Percentiles rank a stretch among this genome's conserved stretches.
These are phyloP conservation scores for Aurifilum marmelostoma DNA, from an alignment of 2,329 filamentous ascomycete species.

Conservation along the genomic window DNA sequence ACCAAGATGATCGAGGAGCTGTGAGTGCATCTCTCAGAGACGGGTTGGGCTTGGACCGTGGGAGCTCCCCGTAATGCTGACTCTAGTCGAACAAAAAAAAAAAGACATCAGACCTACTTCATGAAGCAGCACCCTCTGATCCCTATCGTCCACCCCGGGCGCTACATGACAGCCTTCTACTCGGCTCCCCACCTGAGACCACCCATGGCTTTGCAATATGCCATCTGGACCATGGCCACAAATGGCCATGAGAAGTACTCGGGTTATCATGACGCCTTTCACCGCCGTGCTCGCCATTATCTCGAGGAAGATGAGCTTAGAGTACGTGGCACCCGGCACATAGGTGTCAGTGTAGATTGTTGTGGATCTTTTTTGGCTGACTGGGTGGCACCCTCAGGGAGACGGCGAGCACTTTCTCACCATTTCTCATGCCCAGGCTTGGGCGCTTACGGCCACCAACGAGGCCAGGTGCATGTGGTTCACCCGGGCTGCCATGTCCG, in stretches of 20 bases:
- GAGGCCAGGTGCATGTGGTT: conserved; percentile 88
- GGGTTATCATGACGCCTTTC: conserved; percentile 75
- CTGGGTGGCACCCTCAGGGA: conserved; percentile 47
- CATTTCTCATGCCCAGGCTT: conserved; percentile 78
- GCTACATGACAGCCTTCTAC: conserved; percentile 77
- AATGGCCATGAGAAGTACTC: conserved; percentile 73
- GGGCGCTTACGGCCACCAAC: conserved; percentile 73
- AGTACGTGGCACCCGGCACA: conserved; percentile 39
- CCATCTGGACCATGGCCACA: conserved; percentile 83
- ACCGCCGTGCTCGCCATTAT: conserved; percentile 80
- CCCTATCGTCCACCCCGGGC: conserved; percentile 77
- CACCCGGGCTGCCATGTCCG: conserved; percentile 82
- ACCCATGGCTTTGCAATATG: conserved; percentile 81
- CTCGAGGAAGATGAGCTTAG: conserved; percentile 84
- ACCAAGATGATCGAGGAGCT: conserved; percentile 81
- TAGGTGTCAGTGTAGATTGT: background rate
- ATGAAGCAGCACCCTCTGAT: conserved; percentile 70
- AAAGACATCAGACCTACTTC: conserved; percentile 76
- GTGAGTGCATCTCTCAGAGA: conserved; percentile 50
- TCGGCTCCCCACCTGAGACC: conserved; percentile 73
- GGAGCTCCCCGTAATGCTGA: conserved; percentile 6
- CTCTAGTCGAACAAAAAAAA: conserved; percentile 18
- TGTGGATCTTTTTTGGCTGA: background rate
- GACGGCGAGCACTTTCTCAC: conserved; percentile 80
- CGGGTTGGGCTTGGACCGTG: background rate